Percentiles rank a stretch among this genome's conserved stretches.
phyloP scores from a whole-genome alignment of 805 yeast genomes.

The Pachysolen tannophilus region DNA sequence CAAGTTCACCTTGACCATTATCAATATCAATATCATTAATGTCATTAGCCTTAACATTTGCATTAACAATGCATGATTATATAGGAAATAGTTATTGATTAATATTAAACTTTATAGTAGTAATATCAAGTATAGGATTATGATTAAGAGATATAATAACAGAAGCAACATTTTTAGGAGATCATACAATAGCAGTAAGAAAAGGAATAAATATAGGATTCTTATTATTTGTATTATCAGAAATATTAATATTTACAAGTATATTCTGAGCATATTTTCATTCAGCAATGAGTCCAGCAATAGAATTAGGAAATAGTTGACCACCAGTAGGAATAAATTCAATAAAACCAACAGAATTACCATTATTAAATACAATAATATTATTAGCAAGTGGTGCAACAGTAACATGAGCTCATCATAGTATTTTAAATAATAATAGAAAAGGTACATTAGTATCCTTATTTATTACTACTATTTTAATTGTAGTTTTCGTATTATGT shows the following conservation, averaged over 20 bases:
- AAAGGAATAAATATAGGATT: constrained; percentile 16
- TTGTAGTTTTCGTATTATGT: constrained; percentile 17
- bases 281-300: constrained; percentile 17
- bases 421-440: constrained; percentile 13
- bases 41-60: constrained; percentile 17
- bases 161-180: constrained; percentile 18
- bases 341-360: constrained; percentile 18
- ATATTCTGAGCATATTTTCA: constrained; percentile 19
- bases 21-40: constrained; percentile 17
- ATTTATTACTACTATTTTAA: constrained; percentile 16
- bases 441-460: constrained; percentile 14
- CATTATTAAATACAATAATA: constrained; percentile 20
- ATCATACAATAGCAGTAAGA: constrained; percentile 18
- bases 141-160: constrained; percentile 20
- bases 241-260: constrained; percentile 13
- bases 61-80: constrained; percentile 19
- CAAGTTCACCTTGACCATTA: constrained; percentile 19
- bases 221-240: constrained; percentile 14
- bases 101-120: constrained; percentile 11
- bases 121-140: constrained; percentile 13
- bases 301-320: constrained; percentile 18
- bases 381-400: constrained; percentile 20
- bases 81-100: constrained; percentile 11
- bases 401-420: constrained; percentile 19
- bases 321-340: constrained; percentile 17